phyloP scores from a whole-genome alignment of 2,329 filamentous ascomycete genomes.

The Penicillium fuscoglaucum region DNA sequence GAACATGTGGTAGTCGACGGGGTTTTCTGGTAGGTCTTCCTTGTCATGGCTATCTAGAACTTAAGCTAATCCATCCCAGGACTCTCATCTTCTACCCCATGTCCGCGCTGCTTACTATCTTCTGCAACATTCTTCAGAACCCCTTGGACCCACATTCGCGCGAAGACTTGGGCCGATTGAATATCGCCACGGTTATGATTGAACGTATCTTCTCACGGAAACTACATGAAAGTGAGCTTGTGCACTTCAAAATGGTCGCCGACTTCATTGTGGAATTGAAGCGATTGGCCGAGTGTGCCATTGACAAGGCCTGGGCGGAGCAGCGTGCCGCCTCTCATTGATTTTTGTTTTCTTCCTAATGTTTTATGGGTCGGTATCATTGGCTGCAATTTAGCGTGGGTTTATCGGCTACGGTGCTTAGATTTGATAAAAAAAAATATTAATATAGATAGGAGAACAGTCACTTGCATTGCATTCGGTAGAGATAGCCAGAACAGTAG shows the following conservation, averaged over 20 bases:
- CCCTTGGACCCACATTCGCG: conserved; percentile 48
- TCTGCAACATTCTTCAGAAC: conserved; percentile 55
- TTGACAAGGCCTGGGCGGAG: conserved; percentile 42
- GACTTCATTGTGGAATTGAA: conserved; percentile 49
- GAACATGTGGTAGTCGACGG: conserved; percentile 48
- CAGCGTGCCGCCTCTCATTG: conserved; percentile 15
- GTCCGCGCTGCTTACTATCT: conserved; percentile 55
- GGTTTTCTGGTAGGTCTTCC: conserved; percentile 51
- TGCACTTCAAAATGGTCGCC: conserved; percentile 45
- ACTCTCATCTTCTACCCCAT: conserved; percentile 59
- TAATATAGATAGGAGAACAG: not conserved
- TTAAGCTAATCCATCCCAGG: conserved; percentile 37
- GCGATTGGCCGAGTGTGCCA: conserved; percentile 47
- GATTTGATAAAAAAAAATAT: not conserved
- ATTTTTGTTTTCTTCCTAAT: not conserved
- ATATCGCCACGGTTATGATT: conserved; percentile 47
- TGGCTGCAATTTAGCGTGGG: not conserved
- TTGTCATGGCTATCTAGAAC: not conserved
- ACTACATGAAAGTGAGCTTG: conserved; percentile 38
- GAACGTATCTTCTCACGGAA: conserved; percentile 36
- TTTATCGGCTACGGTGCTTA: not conserved
- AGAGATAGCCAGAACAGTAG: not conserved
- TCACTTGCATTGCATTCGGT: not conserved
- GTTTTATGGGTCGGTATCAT: not conserved
- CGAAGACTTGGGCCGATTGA: conserved; percentile 51